These are phyloP conservation scores for Diaporthe ampelina DNA, from an alignment of 2,329 filamentous ascomycete genomes.

Conservation along the genomic window DNA sequence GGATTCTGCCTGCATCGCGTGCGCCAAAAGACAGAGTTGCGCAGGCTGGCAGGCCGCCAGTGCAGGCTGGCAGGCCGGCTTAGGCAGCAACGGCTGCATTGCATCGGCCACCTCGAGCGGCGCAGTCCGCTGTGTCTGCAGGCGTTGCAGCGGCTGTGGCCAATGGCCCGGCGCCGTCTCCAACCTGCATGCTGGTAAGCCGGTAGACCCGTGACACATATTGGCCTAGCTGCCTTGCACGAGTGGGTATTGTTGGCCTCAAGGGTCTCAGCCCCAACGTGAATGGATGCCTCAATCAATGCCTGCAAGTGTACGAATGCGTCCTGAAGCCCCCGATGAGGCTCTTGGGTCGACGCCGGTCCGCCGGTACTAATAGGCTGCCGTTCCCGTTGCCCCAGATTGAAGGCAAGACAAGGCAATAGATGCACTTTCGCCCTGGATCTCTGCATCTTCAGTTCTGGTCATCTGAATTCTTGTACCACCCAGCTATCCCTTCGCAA, in stretches of 20 bases:
- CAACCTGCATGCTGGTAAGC: constrained; percentile 16
- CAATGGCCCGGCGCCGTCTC: constrained; percentile 2
- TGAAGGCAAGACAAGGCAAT: background rate
- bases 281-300: constrained; percentile 28
- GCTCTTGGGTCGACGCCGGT: background rate
- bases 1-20: constrained; percentile 12
- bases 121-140: constrained; percentile 28
- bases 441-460: background rate
- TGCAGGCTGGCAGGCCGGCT: background rate
- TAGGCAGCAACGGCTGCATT: constrained; percentile 31
- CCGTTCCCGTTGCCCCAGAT: background rate
- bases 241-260: constrained; percentile 31
- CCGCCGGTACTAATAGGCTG: constrained; percentile 8
- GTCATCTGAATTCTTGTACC: background rate
- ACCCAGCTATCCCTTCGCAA: background rate
- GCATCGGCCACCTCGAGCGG: constrained; percentile 23
- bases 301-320: constrained; percentile 15
- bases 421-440: constrained; percentile 1
- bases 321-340: background rate
- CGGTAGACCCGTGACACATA: constrained; percentile 22
- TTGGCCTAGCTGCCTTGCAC: constrained; percentile 9
- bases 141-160: background rate
- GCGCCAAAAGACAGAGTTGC: background rate
- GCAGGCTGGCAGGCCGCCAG: constrained; percentile 5
- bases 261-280: constrained; percentile 11